A percentile compares a stretch with the other conserved stretches of the same genome.
Evolutionary conservation across 2,329 filamentous ascomycete species (phyloP).

Genomic region (Clonostachys chloroleuca): DNA sequence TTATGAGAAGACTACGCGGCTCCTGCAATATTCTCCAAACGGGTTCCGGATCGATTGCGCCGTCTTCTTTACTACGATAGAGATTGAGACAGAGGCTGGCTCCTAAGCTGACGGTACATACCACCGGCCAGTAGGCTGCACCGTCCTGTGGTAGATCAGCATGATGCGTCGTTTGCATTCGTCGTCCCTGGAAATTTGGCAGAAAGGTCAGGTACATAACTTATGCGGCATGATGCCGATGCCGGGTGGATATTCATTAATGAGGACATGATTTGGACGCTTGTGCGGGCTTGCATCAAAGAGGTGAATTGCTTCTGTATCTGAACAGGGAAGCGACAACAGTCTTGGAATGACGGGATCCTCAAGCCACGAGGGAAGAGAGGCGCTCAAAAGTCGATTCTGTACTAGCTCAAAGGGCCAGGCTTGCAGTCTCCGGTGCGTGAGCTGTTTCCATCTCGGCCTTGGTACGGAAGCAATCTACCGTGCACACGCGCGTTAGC

Average conservation of each 20-base stretch:
- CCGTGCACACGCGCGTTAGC: conserved; percentile 1
- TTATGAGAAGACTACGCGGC: conserved; percentile 74
- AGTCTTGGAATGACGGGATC: conserved; percentile 64
- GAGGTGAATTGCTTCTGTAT: conserved; percentile 26
- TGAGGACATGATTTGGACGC: conserved; percentile 82
- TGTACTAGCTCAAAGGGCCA: conserved; percentile 81
- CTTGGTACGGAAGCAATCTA: conserved; percentile 61
- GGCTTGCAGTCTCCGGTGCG: conserved; percentile 85
- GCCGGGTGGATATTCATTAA: conserved; percentile 86
- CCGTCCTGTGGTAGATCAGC: conserved; percentile 58
- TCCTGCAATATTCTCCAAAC: conserved; percentile 71
- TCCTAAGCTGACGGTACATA: conserved; percentile 86
- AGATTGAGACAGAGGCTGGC: conserved; percentile 75
- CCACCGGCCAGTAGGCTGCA: conserved; percentile 77
- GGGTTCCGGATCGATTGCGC: conserved; percentile 47
- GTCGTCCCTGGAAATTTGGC: neutral
- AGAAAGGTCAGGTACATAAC: conserved; percentile 25
- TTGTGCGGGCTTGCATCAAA: conserved; percentile 66
- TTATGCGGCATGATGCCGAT: conserved; percentile 98
- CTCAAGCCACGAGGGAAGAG: conserved; percentile 72
- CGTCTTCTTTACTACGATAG: conserved; percentile 57
- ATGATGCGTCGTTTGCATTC: conserved; percentile 4
- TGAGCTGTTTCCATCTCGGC: conserved; percentile 80
- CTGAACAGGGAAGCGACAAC: conserved; percentile 38
- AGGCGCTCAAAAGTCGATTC: conserved; percentile 69